Percentiles rank a stretch among this genome's conserved stretches.
phyloP scores from a whole-genome alignment of 202 grass and related monocot species.

The Brachypodium distachyon region DNA sequence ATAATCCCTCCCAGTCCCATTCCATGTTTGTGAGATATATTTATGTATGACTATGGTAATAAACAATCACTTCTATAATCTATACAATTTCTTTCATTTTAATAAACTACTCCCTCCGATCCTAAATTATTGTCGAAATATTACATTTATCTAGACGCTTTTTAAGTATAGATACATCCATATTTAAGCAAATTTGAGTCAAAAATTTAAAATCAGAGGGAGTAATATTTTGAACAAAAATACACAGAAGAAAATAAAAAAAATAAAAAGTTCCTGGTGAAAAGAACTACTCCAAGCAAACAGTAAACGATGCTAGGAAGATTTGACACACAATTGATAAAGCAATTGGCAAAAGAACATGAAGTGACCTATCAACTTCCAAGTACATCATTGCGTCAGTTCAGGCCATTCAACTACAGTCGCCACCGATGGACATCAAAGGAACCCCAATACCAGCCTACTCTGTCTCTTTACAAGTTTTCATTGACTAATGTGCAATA shows the following conservation, averaged over 20 bases:
- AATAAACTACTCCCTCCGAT: not conserved
- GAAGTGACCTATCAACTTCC: slow-evolving; percentile 2
- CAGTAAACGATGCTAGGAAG: not conserved
- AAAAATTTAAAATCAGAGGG: too few species aligned
- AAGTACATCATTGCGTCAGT: not conserved
- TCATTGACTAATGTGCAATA: slow-evolving; percentile 3
- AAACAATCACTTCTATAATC: not conserved
- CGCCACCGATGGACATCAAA: slow-evolving; percentile 9
- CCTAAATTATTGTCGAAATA: too few species aligned
- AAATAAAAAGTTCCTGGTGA: not conserved
- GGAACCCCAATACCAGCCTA: not conserved
- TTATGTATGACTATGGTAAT: not conserved
- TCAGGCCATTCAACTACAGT: slow-evolving; percentile 19
- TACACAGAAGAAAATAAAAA: not conserved
- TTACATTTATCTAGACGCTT: too few species aligned
- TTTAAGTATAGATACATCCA: too few species aligned
- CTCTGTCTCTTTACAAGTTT: slow-evolving; percentile 39
- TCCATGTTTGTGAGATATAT: too few species aligned
- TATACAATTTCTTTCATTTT: not conserved
- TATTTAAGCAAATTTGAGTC: too few species aligned
- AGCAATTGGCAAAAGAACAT: slow-evolving; percentile 19
- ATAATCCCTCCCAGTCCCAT: too few species aligned
- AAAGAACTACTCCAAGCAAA: not conserved
- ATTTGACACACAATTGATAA: not conserved
- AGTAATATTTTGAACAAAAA: not conserved